Conservation (phyloP, 73 alveolate genomes). For the Breviolum minutum region DNA sequence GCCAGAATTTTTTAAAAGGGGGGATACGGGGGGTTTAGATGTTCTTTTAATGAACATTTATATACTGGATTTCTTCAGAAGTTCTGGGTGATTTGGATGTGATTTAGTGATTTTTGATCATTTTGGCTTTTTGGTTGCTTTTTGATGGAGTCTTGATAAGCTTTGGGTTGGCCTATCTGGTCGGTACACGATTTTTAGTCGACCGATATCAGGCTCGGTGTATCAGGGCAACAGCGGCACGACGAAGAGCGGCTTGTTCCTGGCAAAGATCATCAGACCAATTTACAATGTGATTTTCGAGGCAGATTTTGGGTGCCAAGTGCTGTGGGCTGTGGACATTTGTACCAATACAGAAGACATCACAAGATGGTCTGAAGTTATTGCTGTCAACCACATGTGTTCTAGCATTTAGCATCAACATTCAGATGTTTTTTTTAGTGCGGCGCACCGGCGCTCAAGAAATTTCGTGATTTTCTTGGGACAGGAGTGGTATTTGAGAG, state of each 20-base stretch:
- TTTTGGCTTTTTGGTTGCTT: no score
- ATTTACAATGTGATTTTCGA: slow-evolving; percentile 86
- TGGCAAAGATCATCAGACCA: slow-evolving; percentile 74
- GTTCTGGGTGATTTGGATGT: no score
- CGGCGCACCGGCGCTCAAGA: no score
- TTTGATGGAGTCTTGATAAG: no score
- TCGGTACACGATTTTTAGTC: background rate
- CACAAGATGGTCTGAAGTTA: no score
- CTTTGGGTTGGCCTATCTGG: background rate
- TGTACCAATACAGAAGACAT: no score
- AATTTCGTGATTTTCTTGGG: no score
- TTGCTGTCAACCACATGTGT: no score
- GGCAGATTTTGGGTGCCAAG: background rate
- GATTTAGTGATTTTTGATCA: no score
- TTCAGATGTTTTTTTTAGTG: background rate
- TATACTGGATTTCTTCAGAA: no score
- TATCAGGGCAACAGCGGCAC: slow-evolving; percentile 37
- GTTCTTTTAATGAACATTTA: background rate
- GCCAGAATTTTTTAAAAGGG: background rate
- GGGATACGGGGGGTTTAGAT: background rate
- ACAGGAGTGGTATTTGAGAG: slow-evolving; percentile 86
- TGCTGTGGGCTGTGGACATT: no score
- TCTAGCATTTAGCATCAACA: background rate
- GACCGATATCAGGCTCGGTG: slow-evolving; percentile 29
- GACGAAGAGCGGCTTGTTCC: slow-evolving; percentile 47